A percentile compares a stretch with the other conserved stretches of the same genome.
Conservation (phyloP, 2,329 filamentous ascomycete genomes). For the Ophiocordyceps camponoti-rufipedis region DNA sequence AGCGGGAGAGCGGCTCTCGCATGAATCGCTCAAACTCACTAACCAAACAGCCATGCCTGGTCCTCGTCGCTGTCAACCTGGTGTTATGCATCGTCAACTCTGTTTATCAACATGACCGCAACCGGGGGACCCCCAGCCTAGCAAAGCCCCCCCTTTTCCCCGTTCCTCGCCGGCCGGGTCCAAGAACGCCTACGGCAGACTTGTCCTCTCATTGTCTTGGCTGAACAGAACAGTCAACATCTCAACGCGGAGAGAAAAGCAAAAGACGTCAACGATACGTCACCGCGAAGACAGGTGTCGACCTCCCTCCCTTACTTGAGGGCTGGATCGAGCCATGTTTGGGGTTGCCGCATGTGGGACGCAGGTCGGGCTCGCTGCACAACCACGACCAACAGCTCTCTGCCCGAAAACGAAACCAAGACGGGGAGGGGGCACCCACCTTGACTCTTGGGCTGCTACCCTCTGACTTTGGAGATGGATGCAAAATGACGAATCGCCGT, state of each 20-base stretch:
- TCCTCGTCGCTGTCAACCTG: background rate
- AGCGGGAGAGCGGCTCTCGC: background rate
- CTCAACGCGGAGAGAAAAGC: too few relatives aligned
- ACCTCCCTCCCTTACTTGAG: background rate
- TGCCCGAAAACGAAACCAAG: background rate
- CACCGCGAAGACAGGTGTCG: background rate
- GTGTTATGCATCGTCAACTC: too few relatives aligned
- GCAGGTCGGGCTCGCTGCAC: too few relatives aligned
- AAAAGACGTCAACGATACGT: too few relatives aligned
- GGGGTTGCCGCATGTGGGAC: background rate
- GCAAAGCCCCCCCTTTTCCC: too few relatives aligned
- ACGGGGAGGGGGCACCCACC: background rate
- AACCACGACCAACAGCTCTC: too few relatives aligned
- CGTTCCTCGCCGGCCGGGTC: too few relatives aligned
- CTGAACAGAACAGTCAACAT: too few relatives aligned
- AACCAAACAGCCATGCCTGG: background rate
- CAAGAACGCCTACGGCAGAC: too few relatives aligned
- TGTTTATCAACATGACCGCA: too few relatives aligned
- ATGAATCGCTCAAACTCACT: background rate
- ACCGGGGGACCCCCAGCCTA: too few relatives aligned
- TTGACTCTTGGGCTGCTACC: background rate
- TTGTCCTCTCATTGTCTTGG: too few relatives aligned
- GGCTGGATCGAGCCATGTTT: background rate
- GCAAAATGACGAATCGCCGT: background rate
- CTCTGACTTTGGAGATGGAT: background rate